phyloP scores from a whole-genome alignment of 2,329 filamentous ascomycete species.

The Aureobasidium namibiae region DNA sequence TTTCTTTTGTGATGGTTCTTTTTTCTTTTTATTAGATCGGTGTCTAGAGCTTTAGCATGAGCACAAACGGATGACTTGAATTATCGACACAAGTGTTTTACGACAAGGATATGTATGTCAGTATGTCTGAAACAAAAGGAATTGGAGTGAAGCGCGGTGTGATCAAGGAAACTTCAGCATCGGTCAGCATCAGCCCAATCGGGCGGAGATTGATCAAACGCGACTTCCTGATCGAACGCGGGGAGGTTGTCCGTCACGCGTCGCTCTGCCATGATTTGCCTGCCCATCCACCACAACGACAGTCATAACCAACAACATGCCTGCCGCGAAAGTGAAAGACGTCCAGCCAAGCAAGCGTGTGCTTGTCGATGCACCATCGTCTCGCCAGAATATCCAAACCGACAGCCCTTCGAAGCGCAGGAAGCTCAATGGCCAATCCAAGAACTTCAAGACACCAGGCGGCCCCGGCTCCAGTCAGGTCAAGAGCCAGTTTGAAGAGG shows the following conservation, averaged over 20 bases:
- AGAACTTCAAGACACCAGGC: constrained; percentile 55
- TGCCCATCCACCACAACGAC: not conserved
- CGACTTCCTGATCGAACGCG: not conserved
- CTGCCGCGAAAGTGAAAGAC: constrained; percentile 3
- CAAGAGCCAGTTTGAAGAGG: constrained; percentile 88
- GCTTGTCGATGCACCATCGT: constrained; percentile 38
- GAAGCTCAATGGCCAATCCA: constrained; percentile 59
- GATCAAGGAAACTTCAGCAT: not conserved
- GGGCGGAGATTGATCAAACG: not conserved
- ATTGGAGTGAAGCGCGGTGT: not conserved
- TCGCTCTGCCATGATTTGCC: not conserved
- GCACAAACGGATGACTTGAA: not conserved
- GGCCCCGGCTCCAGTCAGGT: constrained; percentile 64
- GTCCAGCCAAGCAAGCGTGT: constrained; percentile 32
- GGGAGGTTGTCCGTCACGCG: not conserved
- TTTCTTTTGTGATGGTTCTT: not conserved
- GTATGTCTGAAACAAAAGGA: not conserved
- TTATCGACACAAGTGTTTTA: not conserved
- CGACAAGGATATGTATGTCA: not conserved
- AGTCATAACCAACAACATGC: not conserved
- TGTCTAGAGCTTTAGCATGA: not conserved
- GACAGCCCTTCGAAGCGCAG: constrained; percentile 65
- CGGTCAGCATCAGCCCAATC: not conserved
- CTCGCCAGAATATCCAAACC: constrained; percentile 36
- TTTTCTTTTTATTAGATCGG: not conserved